Evolutionary conservation across 2,329 filamentous ascomycete genomes (phyloP).

Genomic region (Beauveria sp.): DNA sequence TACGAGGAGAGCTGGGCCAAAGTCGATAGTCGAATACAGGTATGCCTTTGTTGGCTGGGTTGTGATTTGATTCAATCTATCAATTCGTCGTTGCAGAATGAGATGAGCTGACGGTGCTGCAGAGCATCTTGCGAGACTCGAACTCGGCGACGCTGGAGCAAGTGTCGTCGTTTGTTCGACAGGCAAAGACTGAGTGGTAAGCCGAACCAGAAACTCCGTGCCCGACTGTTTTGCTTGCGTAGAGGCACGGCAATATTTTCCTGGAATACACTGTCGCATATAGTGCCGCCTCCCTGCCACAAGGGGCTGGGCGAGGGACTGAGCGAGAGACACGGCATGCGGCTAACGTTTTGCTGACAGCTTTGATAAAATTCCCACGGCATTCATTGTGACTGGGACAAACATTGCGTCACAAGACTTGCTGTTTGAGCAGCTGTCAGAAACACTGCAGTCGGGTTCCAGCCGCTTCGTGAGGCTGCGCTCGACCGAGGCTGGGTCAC

Average conservation of each 20-base stretch:
- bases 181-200: constrained; percentile 27
- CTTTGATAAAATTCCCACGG: constrained; percentile 52
- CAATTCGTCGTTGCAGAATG: neutral
- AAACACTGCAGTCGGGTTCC: constrained; percentile 38
- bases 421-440: constrained; percentile 63
- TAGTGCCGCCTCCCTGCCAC: neutral
- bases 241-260: neutral
- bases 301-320: neutral
- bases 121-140: constrained; percentile 51
- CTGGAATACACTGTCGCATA: neutral
- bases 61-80: neutral
- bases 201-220: neutral
- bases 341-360: constrained; percentile 19
- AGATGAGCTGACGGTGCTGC: neutral
- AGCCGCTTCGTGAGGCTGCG: constrained; percentile 59
- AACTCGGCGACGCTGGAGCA: constrained; percentile 54
- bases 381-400: constrained; percentile 69
- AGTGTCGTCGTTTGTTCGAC: constrained; percentile 48
- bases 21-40: constrained; percentile 56
- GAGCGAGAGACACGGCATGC: constrained; percentile 2
- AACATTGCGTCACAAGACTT: constrained; percentile 69
- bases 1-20: constrained; percentile 58
- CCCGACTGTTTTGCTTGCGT: neutral
- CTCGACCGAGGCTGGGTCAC: constrained; percentile 63
- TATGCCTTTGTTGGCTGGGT: constrained; percentile 11